Percentiles rank a stretch among this genome's conserved stretches.
These are phyloP conservation scores for Myriangium duriaei DNA, from an alignment of 2,329 filamentous ascomycete species.

Conservation along the genomic window DNA sequence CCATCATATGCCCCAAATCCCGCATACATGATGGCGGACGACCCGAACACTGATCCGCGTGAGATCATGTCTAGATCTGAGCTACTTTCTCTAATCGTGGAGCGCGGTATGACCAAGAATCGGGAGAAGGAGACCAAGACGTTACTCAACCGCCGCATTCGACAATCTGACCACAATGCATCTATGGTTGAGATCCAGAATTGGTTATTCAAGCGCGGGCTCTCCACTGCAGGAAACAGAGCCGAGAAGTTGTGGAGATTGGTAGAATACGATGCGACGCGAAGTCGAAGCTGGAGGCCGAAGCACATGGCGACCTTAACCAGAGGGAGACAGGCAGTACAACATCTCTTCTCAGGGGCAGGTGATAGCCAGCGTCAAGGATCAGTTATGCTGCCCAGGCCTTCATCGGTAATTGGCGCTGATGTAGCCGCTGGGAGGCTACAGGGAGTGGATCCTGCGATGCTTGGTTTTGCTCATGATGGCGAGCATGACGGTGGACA, in stretches of 20 bases:
- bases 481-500: too few relatives aligned
- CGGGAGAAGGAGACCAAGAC: conserved; percentile 13
- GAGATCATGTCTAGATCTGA: conserved; percentile 11
- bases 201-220: conserved; percentile 16
- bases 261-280: conserved; percentile 18
- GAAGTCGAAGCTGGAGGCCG: conserved; percentile 4
- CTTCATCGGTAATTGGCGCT: neutral
- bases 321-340: conserved; percentile 5
- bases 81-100: conserved; percentile 9
- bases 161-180: conserved; percentile 17
- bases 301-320: conserved; percentile 5
- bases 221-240: conserved; percentile 17
- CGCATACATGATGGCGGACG: too few relatives aligned
- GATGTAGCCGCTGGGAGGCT: neutral
- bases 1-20: too few relatives aligned
- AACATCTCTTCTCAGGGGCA: neutral
- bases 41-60: conserved; percentile 11
- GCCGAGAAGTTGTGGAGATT: conserved; percentile 16
- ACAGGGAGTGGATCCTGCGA: neutral
- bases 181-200: conserved; percentile 16
- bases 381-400: conserved; percentile 1
- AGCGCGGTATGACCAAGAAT: conserved; percentile 13
- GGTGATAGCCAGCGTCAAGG: neutral
- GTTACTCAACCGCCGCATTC: conserved; percentile 10
- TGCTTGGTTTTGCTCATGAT: too few relatives aligned